Evolutionary conservation across 1,139 yeast species (phyloP), one percentile per base, ranked within the genome.

Genomic region (Geotrichum phurueaensis): DNA sequence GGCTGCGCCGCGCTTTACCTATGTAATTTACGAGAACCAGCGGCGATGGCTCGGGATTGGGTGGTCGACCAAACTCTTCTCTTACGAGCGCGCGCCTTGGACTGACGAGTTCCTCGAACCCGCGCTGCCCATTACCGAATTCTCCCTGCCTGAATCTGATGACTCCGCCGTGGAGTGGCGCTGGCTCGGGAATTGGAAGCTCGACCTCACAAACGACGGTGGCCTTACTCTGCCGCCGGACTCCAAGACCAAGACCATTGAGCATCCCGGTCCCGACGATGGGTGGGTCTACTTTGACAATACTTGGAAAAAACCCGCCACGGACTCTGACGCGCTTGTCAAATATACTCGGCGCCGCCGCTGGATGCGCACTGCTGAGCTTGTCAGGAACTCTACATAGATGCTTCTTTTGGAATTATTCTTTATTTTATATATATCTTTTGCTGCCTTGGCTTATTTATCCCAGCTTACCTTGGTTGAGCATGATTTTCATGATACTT

Each of bases 41-140:
- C 84, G 99, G 70, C 85, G 96, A 68, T 94, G 99, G 99, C 79
- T 94, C 53, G 99, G 98, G 12, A 89, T 94, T 68, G 99, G 99
- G 12, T 94, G 99, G 99, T 92, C 99, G 0, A 80, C 95, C 9
- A 91, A 91, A 70, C 79, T 94, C 70, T 79, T 94, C 64, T 87
- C 96, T 45, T 94, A 94, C 72, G 99, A 94, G 73, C 82, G 99
- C 70, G 85, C 96, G 0, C 87, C 98, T 1, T 94, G 98, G 97
- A 92, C 98, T 0, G 99, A 94, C 73, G 97, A 92, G 73, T 91
- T 90, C 69, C 78, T 91, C 63, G 92, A 92, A 72, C 96, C 91
- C 70, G 83, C 92, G 1, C 84, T 87, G 3, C 79, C 92, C 5
- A 86, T 92, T 31, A 94, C 87, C 6, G 75, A 81, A 25, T 94